Evolutionary conservation across 306 rosid genomes (phyloP).

Genomic region (Quercus variabilis): DNA sequence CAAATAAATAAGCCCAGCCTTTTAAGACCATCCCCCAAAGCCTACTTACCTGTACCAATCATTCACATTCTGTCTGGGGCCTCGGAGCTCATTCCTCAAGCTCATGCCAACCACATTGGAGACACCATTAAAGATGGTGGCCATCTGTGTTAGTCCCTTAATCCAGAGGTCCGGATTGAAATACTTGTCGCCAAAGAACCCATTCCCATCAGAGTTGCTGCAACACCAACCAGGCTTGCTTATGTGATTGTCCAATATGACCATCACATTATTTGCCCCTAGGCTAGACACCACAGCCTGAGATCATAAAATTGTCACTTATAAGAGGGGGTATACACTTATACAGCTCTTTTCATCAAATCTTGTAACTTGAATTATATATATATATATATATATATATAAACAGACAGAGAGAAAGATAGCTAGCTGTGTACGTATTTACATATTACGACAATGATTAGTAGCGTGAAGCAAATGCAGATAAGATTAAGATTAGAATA

Average conservation of each 20-base stretch:
- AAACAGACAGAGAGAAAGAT: too few relatives aligned
- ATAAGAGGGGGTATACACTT: too few relatives aligned
- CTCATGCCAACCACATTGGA: slow-evolving; percentile 74
- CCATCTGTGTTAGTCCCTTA: slow-evolving; percentile 70
- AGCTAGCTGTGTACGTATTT: too few relatives aligned
- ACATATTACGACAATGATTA: too few relatives aligned
- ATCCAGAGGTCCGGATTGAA: slow-evolving; percentile 70
- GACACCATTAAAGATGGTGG: slow-evolving; percentile 61
- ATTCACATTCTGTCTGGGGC: slow-evolving; percentile 63
- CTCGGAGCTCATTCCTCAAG: slow-evolving; percentile 85
- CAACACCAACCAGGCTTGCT: slow-evolving; percentile 88
- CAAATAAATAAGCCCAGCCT: too few relatives aligned
- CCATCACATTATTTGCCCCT: slow-evolving; percentile 66
- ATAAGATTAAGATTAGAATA: too few relatives aligned
- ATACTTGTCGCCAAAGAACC: slow-evolving; percentile 69
- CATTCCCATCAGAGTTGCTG: slow-evolving; percentile 59
- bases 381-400: too few relatives aligned
- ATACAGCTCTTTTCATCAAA: too few relatives aligned
- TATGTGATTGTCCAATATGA: slow-evolving; percentile 73
- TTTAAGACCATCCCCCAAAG: too few relatives aligned
- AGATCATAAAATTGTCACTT: background rate
- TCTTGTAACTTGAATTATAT: too few relatives aligned
- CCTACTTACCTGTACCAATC: slow-evolving; percentile 77
- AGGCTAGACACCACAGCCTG: slow-evolving; percentile 70
- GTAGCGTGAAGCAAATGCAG: too few relatives aligned